Evolutionary conservation across 176 grass and related monocot species (phyloP), one percentile per base, ranked within the genome.

Genomic region (Miscanthus lutarioriparius): DNA sequence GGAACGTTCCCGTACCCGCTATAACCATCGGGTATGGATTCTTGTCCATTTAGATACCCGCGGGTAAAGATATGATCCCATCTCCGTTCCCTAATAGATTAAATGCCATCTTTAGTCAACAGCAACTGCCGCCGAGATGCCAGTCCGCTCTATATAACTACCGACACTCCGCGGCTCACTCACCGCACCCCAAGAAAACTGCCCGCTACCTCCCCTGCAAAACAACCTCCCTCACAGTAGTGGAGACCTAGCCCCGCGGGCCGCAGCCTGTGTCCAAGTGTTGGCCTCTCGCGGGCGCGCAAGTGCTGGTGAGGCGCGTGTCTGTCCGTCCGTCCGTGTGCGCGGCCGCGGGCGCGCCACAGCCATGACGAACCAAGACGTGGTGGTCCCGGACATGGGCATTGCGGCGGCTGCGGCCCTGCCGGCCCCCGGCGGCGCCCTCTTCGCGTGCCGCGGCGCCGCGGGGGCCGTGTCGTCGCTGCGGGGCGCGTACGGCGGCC

Each of bases 331-430:
- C 1, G 33, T 35, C 15, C 36, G 54, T 39, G 71, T 2, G 8
- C 4, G 64, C 16, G 3, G 64, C 27, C 13, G 28, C 7, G 22
- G 32, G 32, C 15, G 38, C 19, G 17, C 58, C 23, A 27, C 23
- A 25, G 71, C 72, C 82, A 95, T 96, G 94, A 67, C 94, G 41
- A 96, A 96, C 70, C 94, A 96, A 77, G 85, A 96, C 70, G 91
- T 96, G 35, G 91, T 92, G 68, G 47, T 97, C 56, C 85, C 84
- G 81, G 95, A 97, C 80, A 88, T 88, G 85, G 87, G 87, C 54
- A 88, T 94, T 74, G 87, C 80, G 26, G 80, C 91, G 38, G 80
- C 85, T 0, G 83, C 88, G 20, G 68, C 88, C 35, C 25, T 83
- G 88, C 83, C 83, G 65, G 75, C 28, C 61, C 66, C 88, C 65